Evolutionary conservation across 371 early-diverging fungal species (phyloP).

Genomic region (Entomophthora muscae): DNA sequence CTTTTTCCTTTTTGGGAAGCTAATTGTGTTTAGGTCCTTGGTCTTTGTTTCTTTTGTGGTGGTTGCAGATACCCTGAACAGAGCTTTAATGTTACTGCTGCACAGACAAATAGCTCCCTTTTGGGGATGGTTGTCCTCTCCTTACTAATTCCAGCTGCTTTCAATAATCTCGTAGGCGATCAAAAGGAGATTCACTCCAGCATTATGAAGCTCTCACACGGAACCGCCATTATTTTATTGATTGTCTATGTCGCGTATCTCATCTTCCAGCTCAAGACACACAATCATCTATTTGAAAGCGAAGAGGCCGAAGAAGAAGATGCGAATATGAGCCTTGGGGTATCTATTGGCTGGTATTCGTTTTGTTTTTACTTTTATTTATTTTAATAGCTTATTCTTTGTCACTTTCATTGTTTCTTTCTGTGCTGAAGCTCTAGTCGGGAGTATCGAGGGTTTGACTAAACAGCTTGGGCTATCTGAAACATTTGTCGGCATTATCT

Average conservation of each 20-base stretch:
- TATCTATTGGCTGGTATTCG: background rate
- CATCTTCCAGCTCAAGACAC: conserved; percentile 61
- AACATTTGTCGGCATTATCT: conserved; percentile 69
- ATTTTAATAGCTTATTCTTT: conserved; percentile 17
- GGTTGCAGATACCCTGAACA: conserved; percentile 48
- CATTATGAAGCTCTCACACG: conserved; percentile 38
- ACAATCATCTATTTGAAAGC: conserved; percentile 30
- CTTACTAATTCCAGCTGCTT: conserved; percentile 62
- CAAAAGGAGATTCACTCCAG: conserved; percentile 20
- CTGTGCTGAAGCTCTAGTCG: conserved; percentile 66
- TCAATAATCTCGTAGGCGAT: conserved; percentile 25
- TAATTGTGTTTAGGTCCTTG: conserved; percentile 23
- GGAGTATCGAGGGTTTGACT: conserved; percentile 53
- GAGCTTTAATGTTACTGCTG: conserved; percentile 53
- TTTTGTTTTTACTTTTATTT: no score
- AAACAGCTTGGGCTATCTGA: conserved; percentile 37
- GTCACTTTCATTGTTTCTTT: conserved; percentile 44
- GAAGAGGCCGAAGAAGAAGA: conserved; percentile 18
- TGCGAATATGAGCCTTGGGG: background rate
- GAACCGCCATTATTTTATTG: conserved; percentile 51
- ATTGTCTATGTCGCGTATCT: conserved; percentile 52
- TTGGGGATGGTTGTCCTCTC: conserved; percentile 55
- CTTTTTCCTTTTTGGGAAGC: background rate
- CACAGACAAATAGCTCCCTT: conserved; percentile 61
- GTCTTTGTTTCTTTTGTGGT: conserved; percentile 64